A percentile compares a stretch with the other conserved stretches of the same genome.
Conservation (phyloP, 805 yeast species). For the Wickerhamomyces queroliae region DNA sequence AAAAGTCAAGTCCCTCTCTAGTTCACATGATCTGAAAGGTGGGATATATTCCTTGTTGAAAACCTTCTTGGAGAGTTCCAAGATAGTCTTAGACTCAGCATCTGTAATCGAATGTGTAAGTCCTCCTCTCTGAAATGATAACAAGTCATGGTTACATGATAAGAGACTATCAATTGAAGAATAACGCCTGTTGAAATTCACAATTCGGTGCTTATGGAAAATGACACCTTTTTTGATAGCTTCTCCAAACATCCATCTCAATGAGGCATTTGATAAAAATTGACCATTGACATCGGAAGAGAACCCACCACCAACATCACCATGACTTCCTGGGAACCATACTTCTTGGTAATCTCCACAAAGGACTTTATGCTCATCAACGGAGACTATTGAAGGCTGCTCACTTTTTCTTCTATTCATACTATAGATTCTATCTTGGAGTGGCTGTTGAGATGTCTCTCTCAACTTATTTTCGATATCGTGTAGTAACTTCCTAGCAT, state of each 20-base stretch:
- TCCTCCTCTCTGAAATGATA: slow-evolving; percentile 23
- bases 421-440: slow-evolving; percentile 1
- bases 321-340: slow-evolving; percentile 69
- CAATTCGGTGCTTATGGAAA: slow-evolving; percentile 36
- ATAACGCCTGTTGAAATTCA: slow-evolving; percentile 33
- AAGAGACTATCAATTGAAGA: slow-evolving; percentile 36
- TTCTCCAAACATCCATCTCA: slow-evolving; percentile 57
- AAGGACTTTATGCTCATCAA: slow-evolving; percentile 19
- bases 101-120: slow-evolving; percentile 10
- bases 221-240: slow-evolving; percentile 44
- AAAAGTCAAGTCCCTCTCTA: not conserved
- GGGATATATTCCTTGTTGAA: slow-evolving; percentile 7
- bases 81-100: slow-evolving; percentile 5
- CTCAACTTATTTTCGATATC: slow-evolving; percentile 8
- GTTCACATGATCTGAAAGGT: slow-evolving; percentile 9
- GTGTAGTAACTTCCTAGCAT: slow-evolving; percentile 11
- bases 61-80: slow-evolving; percentile 7
- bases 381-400: slow-evolving; percentile 1
- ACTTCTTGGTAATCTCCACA: slow-evolving; percentile 40
- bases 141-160: slow-evolving; percentile 48
- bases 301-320: slow-evolving; percentile 72
- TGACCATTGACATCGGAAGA: slow-evolving; percentile 38
- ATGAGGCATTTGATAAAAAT: slow-evolving; percentile 40
- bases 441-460: not conserved
- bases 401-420: not conserved